phyloP scores from a whole-genome alignment of 2,329 filamentous ascomycete species.

The Talaromyces verruculosus region DNA sequence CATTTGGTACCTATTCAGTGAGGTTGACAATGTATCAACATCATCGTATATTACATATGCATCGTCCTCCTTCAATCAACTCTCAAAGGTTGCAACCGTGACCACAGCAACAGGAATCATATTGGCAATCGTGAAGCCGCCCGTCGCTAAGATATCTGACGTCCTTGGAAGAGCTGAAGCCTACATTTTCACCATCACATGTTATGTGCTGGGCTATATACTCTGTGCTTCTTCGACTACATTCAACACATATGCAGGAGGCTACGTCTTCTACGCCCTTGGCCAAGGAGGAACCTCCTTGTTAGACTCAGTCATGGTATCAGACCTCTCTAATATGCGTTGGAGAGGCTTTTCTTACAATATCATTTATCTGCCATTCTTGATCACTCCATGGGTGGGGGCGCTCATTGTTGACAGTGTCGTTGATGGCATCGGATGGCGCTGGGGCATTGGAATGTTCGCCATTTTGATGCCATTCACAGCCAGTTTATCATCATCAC shows the following conservation, averaged over 20 bases:
- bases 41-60: not conserved
- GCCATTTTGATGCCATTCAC: slow-evolving; percentile 45
- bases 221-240: slow-evolving; percentile 38
- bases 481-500: slow-evolving; percentile 39
- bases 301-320: slow-evolving; percentile 45
- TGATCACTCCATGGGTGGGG: slow-evolving; percentile 45
- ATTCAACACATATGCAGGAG: slow-evolving; percentile 41
- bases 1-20: slow-evolving; percentile 40
- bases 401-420: slow-evolving; percentile 45
- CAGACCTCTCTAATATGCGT: slow-evolving; percentile 44
- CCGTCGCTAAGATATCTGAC: slow-evolving; percentile 46
- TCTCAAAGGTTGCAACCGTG: slow-evolving; percentile 38
- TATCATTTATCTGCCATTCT: slow-evolving; percentile 42
- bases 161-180: slow-evolving; percentile 44
- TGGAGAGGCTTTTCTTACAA: slow-evolving; percentile 44
- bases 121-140: slow-evolving; percentile 43
- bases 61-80: slow-evolving; percentile 38
- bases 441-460: slow-evolving; percentile 49
- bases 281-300: slow-evolving; percentile 44
- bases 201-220: slow-evolving; percentile 42
- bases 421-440: slow-evolving; percentile 44
- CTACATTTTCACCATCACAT: slow-evolving; percentile 36
- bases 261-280: slow-evolving; percentile 39
- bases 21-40: not conserved
- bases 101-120: slow-evolving; percentile 42